Base-by-base conservation (phyloP, 73 alveolate species). In the Urostyla sp. region DNA sequence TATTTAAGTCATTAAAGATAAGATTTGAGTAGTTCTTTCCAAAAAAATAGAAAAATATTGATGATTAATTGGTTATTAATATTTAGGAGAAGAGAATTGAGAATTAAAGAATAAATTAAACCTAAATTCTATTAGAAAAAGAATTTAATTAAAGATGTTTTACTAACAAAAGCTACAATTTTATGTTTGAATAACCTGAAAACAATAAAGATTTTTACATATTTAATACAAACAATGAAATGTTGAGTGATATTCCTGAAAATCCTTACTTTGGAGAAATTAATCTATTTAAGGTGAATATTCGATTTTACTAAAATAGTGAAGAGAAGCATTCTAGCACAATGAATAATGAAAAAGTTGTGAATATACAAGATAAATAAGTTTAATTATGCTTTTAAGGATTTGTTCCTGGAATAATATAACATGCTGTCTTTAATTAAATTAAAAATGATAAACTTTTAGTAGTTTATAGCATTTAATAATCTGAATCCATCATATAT, bases 181-280 rank as follows among this genome's bases (percentile, higher is more conserved):
- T 18, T 1, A 63, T 63, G 37, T 63, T 63, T 63, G 79, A 63
- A 43, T 27, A 43, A 63, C 21, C 37, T 63, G 79, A 63, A 16
- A 20, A 35, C 11, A 57, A 35, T 6, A 2, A 4, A n/a, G 79
- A 63, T n/a, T 63, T 63, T 16, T 63, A 63, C 27, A 1, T 63
- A 28, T 26, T 63, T 5, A 38, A n/a, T 20, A 34, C 60, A 8
- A 63, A 63, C 45, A 63, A 63, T 40, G 79, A 63, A 43, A 28
- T 38, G 10, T 6, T 13, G 1, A 37, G 48, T 23, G 44, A 63
- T 63, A 24, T 63, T 1, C 37, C 79, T 0, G 8, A 21, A 3
- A 63, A 63, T 40, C 79, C 79, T 6, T 63, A 63, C 43, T 63
- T 63, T 38, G 79, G 79, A 15, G 79, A 63, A 24, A 63, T 63